Evolutionary conservation across 2,329 filamentous ascomycete genomes (phyloP), one percentile per base, ranked within the genome.

Genomic region (Fusarium lateritium): DNA sequence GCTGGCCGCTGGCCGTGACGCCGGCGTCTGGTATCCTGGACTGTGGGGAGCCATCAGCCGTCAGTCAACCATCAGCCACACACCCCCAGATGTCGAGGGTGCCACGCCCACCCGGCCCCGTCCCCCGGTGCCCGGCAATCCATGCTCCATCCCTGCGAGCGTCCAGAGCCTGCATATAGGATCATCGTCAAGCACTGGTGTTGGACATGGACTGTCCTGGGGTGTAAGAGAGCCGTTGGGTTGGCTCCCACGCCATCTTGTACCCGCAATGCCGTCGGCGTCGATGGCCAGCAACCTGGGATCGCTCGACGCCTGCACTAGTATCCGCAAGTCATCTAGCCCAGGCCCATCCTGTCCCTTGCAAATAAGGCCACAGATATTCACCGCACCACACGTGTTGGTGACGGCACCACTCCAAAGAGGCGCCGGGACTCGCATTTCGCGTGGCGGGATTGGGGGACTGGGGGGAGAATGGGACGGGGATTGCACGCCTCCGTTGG

Each of bases 281-380:
- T 73, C 56, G 63, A 74, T 70, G 62, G 56, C 63, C 55, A 72
- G 57, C 62, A 58, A 64, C 59, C 63, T 72, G 69, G 70, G 70
- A 74, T 73, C 66, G 69, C 67, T 69, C 57, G 52, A 70, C 50
- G 58, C 56, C 62, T 61, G 69, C 68, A 67, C 72, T 74, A 73
- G 68, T 71, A 68, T 74, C 72, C 72, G 72, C 72, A 73, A 72
- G 72, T 73, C 72, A 74, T 74, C 51, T 62, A 71, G 65, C 57
- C 58, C 65, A 60, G 67, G 46, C 59, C 62, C 52, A 63, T 69
- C 58, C 24, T 61, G 39, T 70, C 39, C 62, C 61, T 69, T 69
- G 72, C 62, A 70, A 74, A 73, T 74, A 74, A 72, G 70, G 72
- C 69, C 70, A 72, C 65, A 67, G 64, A 65, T 64, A 57, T 70